phyloP scores from a whole-genome alignment of 805 yeast genomes.

The Yarrowia deformans region DNA sequence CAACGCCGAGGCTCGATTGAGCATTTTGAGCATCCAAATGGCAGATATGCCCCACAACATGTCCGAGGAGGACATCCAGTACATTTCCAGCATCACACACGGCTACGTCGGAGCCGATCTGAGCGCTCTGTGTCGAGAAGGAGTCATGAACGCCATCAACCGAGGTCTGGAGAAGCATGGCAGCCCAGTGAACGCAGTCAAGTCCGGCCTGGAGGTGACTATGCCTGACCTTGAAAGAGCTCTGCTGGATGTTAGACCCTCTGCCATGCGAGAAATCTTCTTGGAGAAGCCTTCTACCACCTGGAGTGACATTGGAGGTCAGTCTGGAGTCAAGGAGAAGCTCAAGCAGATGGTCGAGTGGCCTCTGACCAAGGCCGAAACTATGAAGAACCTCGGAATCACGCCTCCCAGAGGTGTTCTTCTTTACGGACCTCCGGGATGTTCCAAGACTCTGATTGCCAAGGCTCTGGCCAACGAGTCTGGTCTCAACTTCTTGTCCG shows the following conservation, averaged over 20 bases:
- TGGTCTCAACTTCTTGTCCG: slow-evolving; percentile 90
- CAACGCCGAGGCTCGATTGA: slow-evolving; percentile 95
- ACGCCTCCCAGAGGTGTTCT: slow-evolving; percentile 92
- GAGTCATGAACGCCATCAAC: slow-evolving; percentile 82
- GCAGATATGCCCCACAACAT: slow-evolving; percentile 65
- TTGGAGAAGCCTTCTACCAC: slow-evolving; percentile 92
- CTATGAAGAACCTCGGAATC: slow-evolving; percentile 80
- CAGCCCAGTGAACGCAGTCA: slow-evolving; percentile 2
- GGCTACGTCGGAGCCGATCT: slow-evolving; percentile 98
- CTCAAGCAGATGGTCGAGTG: slow-evolving; percentile 89
- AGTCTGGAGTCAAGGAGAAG: slow-evolving; percentile 78
- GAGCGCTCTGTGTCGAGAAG: slow-evolving; percentile 84
- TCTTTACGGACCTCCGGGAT: slow-evolving; percentile 97
- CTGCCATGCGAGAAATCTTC: slow-evolving; percentile 96
- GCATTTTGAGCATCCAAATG: slow-evolving; percentile 72
- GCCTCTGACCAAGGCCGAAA: slow-evolving; percentile 81
- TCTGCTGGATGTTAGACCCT: slow-evolving; percentile 81
- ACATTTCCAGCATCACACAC: slow-evolving; percentile 79
- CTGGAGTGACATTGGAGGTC: slow-evolving; percentile 98
- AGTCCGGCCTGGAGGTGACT: slow-evolving; percentile 49
- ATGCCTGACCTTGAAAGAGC: slow-evolving; percentile 72
- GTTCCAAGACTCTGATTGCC: slow-evolving; percentile 94
- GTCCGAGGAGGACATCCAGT: slow-evolving; percentile 61
- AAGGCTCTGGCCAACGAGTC: slow-evolving; percentile 96
- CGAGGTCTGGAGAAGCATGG: slow-evolving; percentile 56